Evolutionary conservation across 1,139 yeast species (phyloP), one percentile per base, ranked within the genome.

Genomic region (Eremothecium gossypii): DNA sequence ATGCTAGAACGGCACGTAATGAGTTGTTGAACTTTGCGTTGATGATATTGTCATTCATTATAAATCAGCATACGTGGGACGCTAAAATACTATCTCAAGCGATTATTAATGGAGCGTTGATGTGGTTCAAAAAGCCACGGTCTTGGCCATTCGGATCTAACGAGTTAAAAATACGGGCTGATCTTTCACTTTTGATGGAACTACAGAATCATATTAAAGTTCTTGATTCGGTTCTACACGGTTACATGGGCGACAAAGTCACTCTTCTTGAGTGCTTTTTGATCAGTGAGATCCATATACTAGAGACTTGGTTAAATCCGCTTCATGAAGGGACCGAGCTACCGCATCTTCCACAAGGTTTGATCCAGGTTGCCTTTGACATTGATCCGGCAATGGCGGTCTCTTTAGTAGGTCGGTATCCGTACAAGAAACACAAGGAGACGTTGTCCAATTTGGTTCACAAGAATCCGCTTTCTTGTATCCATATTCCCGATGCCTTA

Each of bases 131-230:
- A 31, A 73, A 69, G 42, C 69, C 75, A 20, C 70, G 77, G 2
- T 69, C 73, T 12, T 83, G 82, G 68, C 96, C 98, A 8, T 87
- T 73, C 65, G 97, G 97, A 1, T 82, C 89, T 9, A 86, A 89
- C 58, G 70, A 75, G 37, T 65, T 85, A 50, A 79, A 79, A 57
- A 77, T 81, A 38, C 77, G 77, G 50, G 77, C 87, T 2, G 96
- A 87, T 54, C 71, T 74, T 51, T 69, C 73, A 6, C 63, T 81
- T 40, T 67, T 89, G 51, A 66, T 69, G 37, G 76, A 74, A 27
- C 71, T 80, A 12, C 76, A 78, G 6, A 49, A 52, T 6, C 50
- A 49, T 9, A 43, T 70, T 13, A 52, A 50, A 7, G 39, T 49
- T 41, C 38, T 50, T n/a, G 39, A 49, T 5, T 23, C 42, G 2